These are phyloP conservation scores for Adansonia grandidieri DNA, from an alignment of 441 rosid species.

Conservation along the genomic window DNA sequence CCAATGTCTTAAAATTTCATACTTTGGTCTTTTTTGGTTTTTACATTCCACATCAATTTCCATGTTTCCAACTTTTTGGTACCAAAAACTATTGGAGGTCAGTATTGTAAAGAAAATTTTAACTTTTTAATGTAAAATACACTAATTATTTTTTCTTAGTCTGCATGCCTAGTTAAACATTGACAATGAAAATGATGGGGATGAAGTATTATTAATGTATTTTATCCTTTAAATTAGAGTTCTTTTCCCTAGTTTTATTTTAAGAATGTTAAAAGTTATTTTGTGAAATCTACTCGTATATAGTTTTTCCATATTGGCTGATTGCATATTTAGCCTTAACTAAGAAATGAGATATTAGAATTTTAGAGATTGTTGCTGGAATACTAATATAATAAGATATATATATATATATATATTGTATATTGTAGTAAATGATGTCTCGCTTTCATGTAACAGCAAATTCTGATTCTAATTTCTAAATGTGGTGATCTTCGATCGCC, in stretches of 20 bases:
- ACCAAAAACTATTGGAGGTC: background rate
- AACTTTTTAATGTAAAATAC: background rate
- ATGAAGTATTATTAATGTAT: conserved; percentile 11
- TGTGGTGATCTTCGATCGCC: background rate
- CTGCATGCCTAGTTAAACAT: conserved; percentile 9
- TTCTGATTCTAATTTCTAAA: background rate
- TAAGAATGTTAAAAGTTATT: background rate
- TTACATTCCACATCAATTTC: background rate
- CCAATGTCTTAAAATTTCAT: background rate
- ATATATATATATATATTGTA: background rate
- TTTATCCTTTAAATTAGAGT: background rate
- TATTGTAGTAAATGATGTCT: background rate
- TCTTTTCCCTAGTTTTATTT: conserved; percentile 12
- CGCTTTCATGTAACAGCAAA: background rate
- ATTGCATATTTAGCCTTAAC: conserved; percentile 5
- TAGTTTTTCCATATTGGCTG: background rate
- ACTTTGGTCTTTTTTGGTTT: background rate
- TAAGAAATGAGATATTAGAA: background rate
- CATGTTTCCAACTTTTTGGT: background rate
- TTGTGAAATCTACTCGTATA: background rate
- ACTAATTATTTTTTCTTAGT: background rate
- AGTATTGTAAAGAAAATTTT: background rate
- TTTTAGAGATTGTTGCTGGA: conserved; percentile 10
- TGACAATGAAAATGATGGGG: background rate
- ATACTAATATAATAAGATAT: background rate